Conservation (phyloP, 2,329 filamentous ascomycete species). For the Eurotiales sp. region DNA sequence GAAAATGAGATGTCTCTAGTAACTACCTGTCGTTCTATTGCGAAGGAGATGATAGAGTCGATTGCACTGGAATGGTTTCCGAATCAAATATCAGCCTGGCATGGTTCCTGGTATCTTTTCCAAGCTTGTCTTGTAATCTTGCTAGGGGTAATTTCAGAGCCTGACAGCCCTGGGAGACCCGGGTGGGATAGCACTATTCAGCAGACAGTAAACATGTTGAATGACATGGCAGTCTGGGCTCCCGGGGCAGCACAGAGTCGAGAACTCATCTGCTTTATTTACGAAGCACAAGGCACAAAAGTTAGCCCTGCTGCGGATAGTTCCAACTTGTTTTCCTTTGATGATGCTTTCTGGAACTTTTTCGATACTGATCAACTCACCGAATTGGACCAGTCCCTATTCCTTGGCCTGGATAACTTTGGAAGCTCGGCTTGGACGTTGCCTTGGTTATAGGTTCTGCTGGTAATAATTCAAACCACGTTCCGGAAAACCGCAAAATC, state of each 20-base stretch:
- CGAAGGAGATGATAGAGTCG: constrained; percentile 7
- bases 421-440: not conserved
- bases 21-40: constrained; percentile 11
- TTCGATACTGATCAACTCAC: not conserved
- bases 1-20: constrained; percentile 3
- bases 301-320: not conserved
- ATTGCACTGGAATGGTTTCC: constrained; percentile 5
- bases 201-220: not conserved
- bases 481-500: no score
- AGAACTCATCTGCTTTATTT: not conserved
- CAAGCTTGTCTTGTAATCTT: constrained; percentile 19
- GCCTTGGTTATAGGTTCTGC: not conserved
- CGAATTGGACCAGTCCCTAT: not conserved
- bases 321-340: not conserved
- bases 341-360: not conserved
- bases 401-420: not conserved
- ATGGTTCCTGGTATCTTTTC: constrained; percentile 18
- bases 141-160: constrained; percentile 8
- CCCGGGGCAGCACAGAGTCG: not conserved
- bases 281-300: constrained; percentile 1
- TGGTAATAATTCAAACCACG: no score
- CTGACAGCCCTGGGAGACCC: not conserved
- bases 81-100: constrained; percentile 18
- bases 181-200: not conserved
- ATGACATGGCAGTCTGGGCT: not conserved